Evolutionary conservation across 2,329 filamentous ascomycete species (phyloP), one percentile per base, ranked within the genome.

Genomic region (Venturia aucupariae): DNA sequence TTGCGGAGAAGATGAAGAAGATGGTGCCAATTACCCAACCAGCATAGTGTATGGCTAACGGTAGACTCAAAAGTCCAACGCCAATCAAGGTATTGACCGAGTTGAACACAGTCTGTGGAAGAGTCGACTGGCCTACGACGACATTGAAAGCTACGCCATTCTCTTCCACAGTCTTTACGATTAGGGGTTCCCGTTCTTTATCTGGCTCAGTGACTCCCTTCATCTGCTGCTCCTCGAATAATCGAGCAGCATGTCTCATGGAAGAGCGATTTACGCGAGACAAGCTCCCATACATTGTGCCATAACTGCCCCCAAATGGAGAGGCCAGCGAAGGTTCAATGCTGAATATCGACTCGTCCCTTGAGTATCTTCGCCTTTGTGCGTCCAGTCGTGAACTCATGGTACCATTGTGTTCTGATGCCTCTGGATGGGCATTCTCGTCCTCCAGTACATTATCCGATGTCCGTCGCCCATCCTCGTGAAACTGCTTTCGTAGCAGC

Each of bases 61-160:
- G 94, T 63, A 99, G 79, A 75, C 90, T 95, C 61, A 99, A 81
- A 38, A 99, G 79, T 0, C 93, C 93, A 38, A 99, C 88, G 19
- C 92, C 92, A 67, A 97, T 93, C 66, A 97, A 79, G 61, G 95
- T 90, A 69, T 96, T 96, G 73, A 93, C 93, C 3, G 91, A 95
- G 76, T 99, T 99, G 81, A 97, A 96, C 67, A 97, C 84, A 7
- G 93, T 97, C 78, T 97, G 93, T 0, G 92, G 92, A 19, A 97
- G 81, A 0, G 93, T 99, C n/a, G 91, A 96, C 77, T 95, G 92
- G 46, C 93, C 93, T 67, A 96, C 89, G 2, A 96, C 87, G 2
- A 93, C 84, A 69, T 93, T 84, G 64, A 96, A 85, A 60, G 93
- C 84, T 51, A 94, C 91, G 68, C 94, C 91, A 70, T 84, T 81